A percentile compares a stretch with the other conserved stretches of the same genome.
phyloP scores from a whole-genome alignment of 2,329 filamentous ascomycete species.

The Fusarium sp. region DNA sequence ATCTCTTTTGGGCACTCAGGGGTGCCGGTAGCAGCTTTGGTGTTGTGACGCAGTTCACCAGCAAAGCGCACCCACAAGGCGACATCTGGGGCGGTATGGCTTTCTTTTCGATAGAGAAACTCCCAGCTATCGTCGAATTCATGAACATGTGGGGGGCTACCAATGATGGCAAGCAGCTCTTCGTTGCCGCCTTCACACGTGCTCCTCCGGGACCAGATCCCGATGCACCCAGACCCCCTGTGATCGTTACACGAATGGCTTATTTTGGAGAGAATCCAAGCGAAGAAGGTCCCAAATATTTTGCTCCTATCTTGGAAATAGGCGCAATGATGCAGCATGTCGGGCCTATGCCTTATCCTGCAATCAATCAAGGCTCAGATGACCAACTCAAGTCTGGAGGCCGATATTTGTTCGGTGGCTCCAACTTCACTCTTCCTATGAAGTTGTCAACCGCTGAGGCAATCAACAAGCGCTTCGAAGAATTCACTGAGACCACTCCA shows the following conservation, averaged over 20 bases:
- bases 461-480: slow-evolving; percentile 31
- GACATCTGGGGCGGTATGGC: slow-evolving; percentile 48
- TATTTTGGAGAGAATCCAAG: slow-evolving; percentile 37
- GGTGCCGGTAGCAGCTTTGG: slow-evolving; percentile 58
- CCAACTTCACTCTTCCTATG: slow-evolving; percentile 57
- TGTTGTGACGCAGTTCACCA: slow-evolving; percentile 55
- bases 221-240: slow-evolving; percentile 30
- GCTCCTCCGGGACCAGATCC: slow-evolving; percentile 38
- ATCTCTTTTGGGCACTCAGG: slow-evolving; percentile 56
- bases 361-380: slow-evolving; percentile 54
- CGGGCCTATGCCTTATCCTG: slow-evolving; percentile 54
- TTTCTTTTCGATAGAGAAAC: slow-evolving; percentile 42
- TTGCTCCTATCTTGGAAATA: slow-evolving; percentile 52
- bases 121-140: slow-evolving; percentile 47
- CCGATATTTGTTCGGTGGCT: slow-evolving; percentile 55
- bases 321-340: slow-evolving; percentile 52
- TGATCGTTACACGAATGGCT: slow-evolving; percentile 30
- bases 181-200: slow-evolving; percentile 29
- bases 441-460: slow-evolving; percentile 37
- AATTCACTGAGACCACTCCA: slow-evolving; percentile 29
- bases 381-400: slow-evolving; percentile 51
- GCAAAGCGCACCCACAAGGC: slow-evolving; percentile 47
- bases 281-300: slow-evolving; percentile 45
- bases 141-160: slow-evolving; percentile 45
- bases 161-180: slow-evolving; percentile 40